Base-by-base conservation (phyloP, 2,329 filamentous ascomycete species). In the Drechslerella dactyloides region DNA sequence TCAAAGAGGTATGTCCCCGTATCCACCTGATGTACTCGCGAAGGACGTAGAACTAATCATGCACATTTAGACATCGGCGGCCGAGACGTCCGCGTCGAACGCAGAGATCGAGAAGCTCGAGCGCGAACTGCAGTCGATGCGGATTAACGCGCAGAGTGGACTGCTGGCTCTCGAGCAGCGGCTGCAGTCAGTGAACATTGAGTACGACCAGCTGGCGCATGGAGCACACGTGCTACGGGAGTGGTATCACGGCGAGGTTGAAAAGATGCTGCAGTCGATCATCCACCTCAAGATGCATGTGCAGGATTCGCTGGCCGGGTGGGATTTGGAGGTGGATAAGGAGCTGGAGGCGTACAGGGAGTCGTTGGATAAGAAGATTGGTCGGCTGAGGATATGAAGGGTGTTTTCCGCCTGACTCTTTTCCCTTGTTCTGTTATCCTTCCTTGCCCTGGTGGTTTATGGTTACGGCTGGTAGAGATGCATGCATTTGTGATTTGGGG, bases 251-350 rank as follows among this genome's bases (percentile, higher is more conserved):
- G 96, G 92, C 0, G 93, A 97, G 79, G 91, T 97, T 77, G 94
- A 97, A 81, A 89, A 88, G 76, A 96, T 97, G 86, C 82, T 99
- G 70, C 96, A 97, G 81, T 93, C 97, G 78, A 90, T 97, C 73
- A 96, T 97, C 82, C 93, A 96, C 78, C 97, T 99, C 86, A 99
- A 99, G 82, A 90, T 99, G 74, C 93, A 97, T 78, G 84, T 99
- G 57, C 94, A 99, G 80, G 93, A 92, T 81, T 89, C 87, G 69
- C 83, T 99, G 60, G 93, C 97, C 78, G 91, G 94, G 77, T 97
- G 96, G 79, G 94, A 99, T 81, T 87, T 88, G 63, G 96, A 97
- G 78, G 91, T 97, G 5, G 89, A 90, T 1, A 90, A 96, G 75
- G 93, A 97, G 81, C 87, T 97, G n/a, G 91, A 96, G 81, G 86